Percentiles rank a stretch among this genome's conserved stretches.
Evolutionary conservation across 2,329 filamentous ascomycete genomes (phyloP).

Genomic region (Cordyceps fumosorosea): DNA sequence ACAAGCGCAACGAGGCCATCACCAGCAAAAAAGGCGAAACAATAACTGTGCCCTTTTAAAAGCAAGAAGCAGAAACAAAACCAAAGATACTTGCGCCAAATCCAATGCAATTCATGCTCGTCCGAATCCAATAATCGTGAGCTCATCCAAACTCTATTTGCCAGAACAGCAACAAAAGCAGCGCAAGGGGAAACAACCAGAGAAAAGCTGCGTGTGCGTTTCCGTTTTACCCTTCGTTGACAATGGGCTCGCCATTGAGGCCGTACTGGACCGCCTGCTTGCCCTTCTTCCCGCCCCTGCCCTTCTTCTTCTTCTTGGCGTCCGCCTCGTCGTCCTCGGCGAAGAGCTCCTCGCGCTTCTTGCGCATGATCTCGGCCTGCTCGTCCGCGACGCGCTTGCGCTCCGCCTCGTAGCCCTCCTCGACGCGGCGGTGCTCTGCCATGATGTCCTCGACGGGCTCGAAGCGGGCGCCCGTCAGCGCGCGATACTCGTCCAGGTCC

Average conservation of each 20-base stretch:
- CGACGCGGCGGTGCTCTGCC: constrained; percentile 44
- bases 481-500: constrained; percentile 54
- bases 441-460: constrained; percentile 49
- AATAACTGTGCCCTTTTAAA: constrained; percentile 12
- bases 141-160: background rate
- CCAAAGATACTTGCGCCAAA: background rate
- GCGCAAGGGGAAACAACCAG: too few relatives aligned
- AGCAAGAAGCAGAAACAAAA: background rate
- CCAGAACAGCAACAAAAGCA: background rate
- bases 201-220: too few relatives aligned
- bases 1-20: background rate
- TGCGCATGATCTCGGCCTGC: constrained; percentile 40
- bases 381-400: constrained; percentile 38
- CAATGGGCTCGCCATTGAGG: constrained; percentile 31
- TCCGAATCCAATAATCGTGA: background rate
- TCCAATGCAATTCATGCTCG: constrained; percentile 3
- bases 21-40: background rate
- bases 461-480: constrained; percentile 46
- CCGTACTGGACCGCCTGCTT: constrained; percentile 29
- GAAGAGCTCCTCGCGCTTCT: constrained; percentile 44
- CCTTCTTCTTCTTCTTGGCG: constrained; percentile 23
- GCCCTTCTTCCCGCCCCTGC: constrained; percentile 26
- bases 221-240: constrained; percentile 18
- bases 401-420: constrained; percentile 39
- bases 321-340: constrained; percentile 30